Base-by-base conservation (phyloP, 495 filamentous ascomycete species). In the Hypoxylon lenormandii region DNA sequence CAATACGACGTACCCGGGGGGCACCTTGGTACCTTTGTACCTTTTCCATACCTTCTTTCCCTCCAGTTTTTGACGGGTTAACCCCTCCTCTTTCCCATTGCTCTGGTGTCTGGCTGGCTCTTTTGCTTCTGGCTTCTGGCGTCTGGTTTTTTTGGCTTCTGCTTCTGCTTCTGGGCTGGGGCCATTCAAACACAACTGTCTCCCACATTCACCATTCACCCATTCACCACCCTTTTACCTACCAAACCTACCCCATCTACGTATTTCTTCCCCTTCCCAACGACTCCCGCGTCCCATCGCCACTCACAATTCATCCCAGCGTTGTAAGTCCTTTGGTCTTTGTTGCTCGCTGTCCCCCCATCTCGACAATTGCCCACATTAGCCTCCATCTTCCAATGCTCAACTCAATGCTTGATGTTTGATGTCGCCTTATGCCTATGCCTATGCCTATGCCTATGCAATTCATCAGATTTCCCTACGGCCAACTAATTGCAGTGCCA, bases 191-290 rank as follows among this genome's bases (percentile, higher is more conserved):
- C 62, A 71, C 61, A 66, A 48, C 62, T 53, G 43, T 66, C 59
- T 71, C 68, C 62, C 68, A 70, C 66, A 63, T 56, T 64, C 66
- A 64, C 40, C 60, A 64, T n/a, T n/a, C n/a, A n/a, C n/a, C 58
- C 57, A 51, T 59, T 40, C 48, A 48, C 48, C 60, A 45, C 54
- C 58, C 46, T 47, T 47, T 47, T 61, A 30, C 46, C 56, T 50
- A 55, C 45, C 42, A 52, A 23, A 66, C 54, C 52, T 59, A 48
- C 57, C 42, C 7, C 26, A 28, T 69, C 66, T 63, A 69, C 66
- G 60, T 64, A 70, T 70, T 70, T 70, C 55, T 50, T 55, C 60
- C 50, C 60, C 42, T 53, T 70, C 55, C 60, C 55, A 64, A 70
- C 60, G 55, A 45, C 61, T 60, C 50, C 53, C 60, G 42, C 53